Base-by-base conservation (phyloP, 2,329 filamentous ascomycete genomes). In the Cladophialophora bantiana region DNA sequence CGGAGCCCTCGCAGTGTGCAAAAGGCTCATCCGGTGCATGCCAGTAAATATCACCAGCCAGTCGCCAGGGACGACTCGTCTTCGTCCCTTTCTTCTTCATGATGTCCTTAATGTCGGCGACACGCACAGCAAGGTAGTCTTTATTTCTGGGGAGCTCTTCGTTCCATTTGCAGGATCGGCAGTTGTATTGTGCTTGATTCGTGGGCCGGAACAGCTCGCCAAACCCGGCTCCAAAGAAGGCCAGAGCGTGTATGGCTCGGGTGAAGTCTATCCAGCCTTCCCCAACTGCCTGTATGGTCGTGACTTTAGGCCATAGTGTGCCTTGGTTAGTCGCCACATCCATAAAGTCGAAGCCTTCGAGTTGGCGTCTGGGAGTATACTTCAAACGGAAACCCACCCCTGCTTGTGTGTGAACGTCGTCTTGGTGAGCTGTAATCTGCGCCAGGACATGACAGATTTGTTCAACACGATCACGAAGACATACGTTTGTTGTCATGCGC, bases 331-430 rank as follows among this genome's bases (percentile, higher is more conserved):
- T 53, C 26, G 50, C 50, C 50, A 53, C 50, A 53, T 73, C 72
- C 2, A 71, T 69, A 40, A 78, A 74, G 36, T 78, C 75, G 59
- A 68, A 74, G 12, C 77, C 76, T 57, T 77, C 76, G 7, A 78
- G 50, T 53, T 53, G 50, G 15, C 50, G 50, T 31, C 50, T n/a
- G 4, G 50, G 50, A 31, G 50, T 55, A 1, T 71, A 67, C 9
- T 72, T 68, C 7, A 66, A 67, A 36, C 40, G 36, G 10, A 53
- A 53, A 12, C 50, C 50, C 20, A 53, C 50, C 50, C 50, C 50
- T 10, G 12, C 2, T 15, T 53, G 50, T 13, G 50, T 53, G 13
- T 53, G 50, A 26, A 53, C 50, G 20, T 53, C 20, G 50, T 53
- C 50, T 53, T 53, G 50, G 68, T 15, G 68, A 66, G 26, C 64